These are phyloP conservation scores for Pontederia crassipes DNA, from an alignment of 176 grass and related monocot species.

Conservation along the genomic window DNA sequence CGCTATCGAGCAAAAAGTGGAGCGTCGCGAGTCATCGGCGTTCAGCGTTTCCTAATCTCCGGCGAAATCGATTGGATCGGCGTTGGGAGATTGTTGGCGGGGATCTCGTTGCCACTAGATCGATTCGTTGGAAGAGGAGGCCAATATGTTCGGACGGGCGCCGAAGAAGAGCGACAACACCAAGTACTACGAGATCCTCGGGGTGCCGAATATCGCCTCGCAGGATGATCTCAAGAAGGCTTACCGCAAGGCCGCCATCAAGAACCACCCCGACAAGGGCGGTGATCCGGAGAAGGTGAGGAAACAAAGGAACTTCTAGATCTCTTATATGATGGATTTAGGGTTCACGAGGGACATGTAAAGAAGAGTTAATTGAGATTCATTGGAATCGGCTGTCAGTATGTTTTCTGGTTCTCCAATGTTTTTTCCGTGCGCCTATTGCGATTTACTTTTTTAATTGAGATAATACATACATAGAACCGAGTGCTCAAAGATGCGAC, in stretches of 20 bases:
- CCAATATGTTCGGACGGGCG: constrained; percentile 83
- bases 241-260: constrained; percentile 98
- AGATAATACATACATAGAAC: neutral
- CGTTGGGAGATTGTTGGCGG: too few species aligned
- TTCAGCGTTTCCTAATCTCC: too few species aligned
- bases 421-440: neutral
- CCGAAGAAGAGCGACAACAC: constrained; percentile 99
- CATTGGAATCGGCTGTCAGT: too few species aligned
- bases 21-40: too few species aligned
- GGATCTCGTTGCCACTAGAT: too few species aligned
- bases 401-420: too few species aligned
- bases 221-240: constrained; percentile 99
- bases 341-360: neutral
- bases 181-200: constrained; percentile 96
- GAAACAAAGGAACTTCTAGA: neutral
- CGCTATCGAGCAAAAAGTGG: too few species aligned
- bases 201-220: constrained; percentile 75
- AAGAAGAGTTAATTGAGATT: neutral
- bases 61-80: too few species aligned
- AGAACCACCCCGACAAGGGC: constrained; percentile 98
- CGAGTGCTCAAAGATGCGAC: too few species aligned
- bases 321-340: neutral
- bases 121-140: neutral
- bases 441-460: neutral
- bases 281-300: constrained; percentile 94